Evolutionary conservation across 164 flowering plant genomes (phyloP).

Genomic region (Vitis rupestris): DNA sequence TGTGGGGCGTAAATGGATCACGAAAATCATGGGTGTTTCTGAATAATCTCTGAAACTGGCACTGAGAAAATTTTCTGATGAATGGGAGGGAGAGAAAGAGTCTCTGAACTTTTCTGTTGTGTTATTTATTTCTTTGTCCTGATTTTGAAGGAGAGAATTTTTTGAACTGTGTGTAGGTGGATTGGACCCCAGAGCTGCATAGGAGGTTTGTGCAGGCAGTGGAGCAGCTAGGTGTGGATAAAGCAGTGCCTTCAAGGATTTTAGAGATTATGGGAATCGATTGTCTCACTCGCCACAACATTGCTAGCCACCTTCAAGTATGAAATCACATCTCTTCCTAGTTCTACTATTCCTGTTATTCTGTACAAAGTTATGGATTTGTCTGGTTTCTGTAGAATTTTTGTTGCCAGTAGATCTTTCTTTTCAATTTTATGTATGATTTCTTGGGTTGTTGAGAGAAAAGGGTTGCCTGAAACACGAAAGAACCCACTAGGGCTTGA

Average conservation of each 20-base stretch:
- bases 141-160: background rate
- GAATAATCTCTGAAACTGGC: background rate
- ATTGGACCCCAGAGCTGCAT: constrained; percentile 99
- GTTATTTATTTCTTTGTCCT: background rate
- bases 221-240: constrained; percentile 97
- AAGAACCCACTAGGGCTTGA: no score
- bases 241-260: constrained; percentile 97
- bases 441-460: no score
- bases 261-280: constrained; percentile 95
- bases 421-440: no score
- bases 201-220: constrained; percentile 93
- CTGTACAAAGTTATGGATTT: no score
- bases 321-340: background rate
- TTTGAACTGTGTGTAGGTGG: constrained; percentile 72
- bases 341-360: background rate
- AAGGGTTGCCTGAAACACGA: no score
- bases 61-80: no score
- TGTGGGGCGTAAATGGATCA: constrained; percentile 6
- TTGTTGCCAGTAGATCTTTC: no score
- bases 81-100: background rate
- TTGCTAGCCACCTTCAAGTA: constrained; percentile 99
- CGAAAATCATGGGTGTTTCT: background rate
- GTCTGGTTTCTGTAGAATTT: background rate
- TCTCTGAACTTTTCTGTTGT: background rate
- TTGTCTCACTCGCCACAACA: constrained; percentile 96